Evolutionary conservation across 176 grass and related monocot species (phyloP), one percentile per base, ranked within the genome.

Genomic region (Bolboschoenus planiculmis): DNA sequence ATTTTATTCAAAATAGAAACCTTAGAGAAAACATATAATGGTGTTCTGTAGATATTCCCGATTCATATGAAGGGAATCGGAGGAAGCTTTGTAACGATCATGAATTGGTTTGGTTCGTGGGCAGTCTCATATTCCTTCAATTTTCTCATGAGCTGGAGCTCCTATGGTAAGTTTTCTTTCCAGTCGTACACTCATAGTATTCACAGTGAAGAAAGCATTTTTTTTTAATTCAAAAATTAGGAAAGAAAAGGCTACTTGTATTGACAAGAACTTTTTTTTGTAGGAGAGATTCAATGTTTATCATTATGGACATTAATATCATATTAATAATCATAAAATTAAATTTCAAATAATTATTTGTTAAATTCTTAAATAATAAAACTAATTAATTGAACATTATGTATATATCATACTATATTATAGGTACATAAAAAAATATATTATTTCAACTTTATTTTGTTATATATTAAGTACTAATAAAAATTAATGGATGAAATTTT

Each of bases 91-190:
- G 90, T 89, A 11, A 92, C 85, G 36, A 63, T 92, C 50, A 86
- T 87, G 78, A 92, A 87, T 59, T 92, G 83, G 90, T 92, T 87
- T 30, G 43, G 79, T 85, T 92, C 90, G 11, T 84, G 79, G 73
- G 79, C 62, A 26, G 87, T 90, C 61, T 89, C 85, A 13, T 92
- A 83, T 79, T 88, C 79, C 33, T 90, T 92, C 82, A 92, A 92
- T 44, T 92, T 90, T 79, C 63, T 89, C 27, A 90, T 92, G 85
- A 83, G 79, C 82, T 92, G 90, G 90, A 92, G 85, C 80, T 82
- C 90, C 51, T 83, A 83, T 37, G 87, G 90, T 87, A n/a, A 92
- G 62, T 56, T 8, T 53, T 56, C 58, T 24, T 6, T 74, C 5
- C n/a, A n/a, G n/a, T 78, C 39, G 18, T 5, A 20, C 35, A 24